Conservation (phyloP, 495 filamentous ascomycete species). For the Cairneyella variabilis region DNA sequence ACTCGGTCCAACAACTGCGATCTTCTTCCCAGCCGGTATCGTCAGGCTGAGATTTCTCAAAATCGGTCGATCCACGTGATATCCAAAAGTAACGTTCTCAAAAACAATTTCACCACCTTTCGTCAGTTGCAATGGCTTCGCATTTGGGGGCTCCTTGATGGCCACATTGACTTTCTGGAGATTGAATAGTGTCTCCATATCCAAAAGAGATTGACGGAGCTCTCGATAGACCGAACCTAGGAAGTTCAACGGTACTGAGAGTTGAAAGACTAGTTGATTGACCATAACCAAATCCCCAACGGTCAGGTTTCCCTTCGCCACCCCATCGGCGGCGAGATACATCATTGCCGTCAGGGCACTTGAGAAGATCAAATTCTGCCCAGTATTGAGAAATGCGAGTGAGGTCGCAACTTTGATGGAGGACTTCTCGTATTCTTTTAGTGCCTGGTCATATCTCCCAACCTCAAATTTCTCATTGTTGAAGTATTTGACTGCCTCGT, state of each 20-base stretch:
- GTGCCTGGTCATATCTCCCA: constrained; percentile 80
- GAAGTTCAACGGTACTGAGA: constrained; percentile 95
- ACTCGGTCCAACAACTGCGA: constrained; percentile 91
- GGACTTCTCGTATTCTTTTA: constrained; percentile 83
- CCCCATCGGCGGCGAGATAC: constrained; percentile 88
- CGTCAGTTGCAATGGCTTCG: constrained; percentile 64
- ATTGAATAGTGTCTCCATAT: constrained; percentile 99
- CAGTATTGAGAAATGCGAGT: constrained; percentile 87
- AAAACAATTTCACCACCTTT: constrained; percentile 87
- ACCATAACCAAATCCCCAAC: constrained; percentile 99
- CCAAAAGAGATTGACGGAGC: constrained; percentile 85
- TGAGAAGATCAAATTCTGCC: constrained; percentile 98
- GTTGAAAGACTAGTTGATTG: constrained; percentile 97
- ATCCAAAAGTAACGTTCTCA: constrained; percentile 93
- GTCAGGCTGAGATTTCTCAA: constrained; percentile 78
- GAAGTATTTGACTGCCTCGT: constrained; percentile 99
- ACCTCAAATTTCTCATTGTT: constrained; percentile 97
- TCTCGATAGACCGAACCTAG: constrained; percentile 94
- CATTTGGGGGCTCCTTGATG: constrained; percentile 70
- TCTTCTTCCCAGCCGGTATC: constrained; percentile 92
- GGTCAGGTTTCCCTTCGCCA: constrained; percentile 73
- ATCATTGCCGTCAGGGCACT: constrained; percentile 96
- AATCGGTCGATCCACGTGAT: constrained; percentile 82
- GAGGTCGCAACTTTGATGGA: constrained; percentile 97
- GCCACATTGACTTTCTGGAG: constrained; percentile 96